Conservation (phyloP, 352 stramenopile species). For the Pythium apleroticum region DNA sequence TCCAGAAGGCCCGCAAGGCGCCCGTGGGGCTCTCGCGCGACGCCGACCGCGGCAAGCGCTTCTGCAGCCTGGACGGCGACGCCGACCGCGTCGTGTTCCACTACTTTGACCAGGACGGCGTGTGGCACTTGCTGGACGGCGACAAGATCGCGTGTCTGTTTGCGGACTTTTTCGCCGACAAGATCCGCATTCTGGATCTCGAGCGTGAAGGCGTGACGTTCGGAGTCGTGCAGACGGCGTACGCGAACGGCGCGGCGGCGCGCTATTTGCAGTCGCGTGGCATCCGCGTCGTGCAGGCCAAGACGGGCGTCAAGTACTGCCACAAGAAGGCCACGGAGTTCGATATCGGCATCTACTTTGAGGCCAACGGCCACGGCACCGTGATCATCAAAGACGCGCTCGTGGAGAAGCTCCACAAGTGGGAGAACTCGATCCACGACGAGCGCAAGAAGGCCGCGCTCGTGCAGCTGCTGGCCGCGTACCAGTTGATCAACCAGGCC, state of each 20-base stretch:
- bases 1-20: conserved; percentile 93
- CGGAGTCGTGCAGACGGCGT: conserved; percentile 98
- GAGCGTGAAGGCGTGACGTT: conserved; percentile 86
- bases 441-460: conserved; percentile 82
- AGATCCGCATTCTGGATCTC: conserved; percentile 78
- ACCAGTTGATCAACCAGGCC: conserved; percentile 95
- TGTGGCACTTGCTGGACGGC: conserved; percentile 93
- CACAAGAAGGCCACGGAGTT: conserved; percentile 94
- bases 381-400: conserved; percentile 94
- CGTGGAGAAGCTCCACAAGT: conserved; percentile 82
- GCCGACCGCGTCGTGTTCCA: conserved; percentile 98
- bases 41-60: conserved; percentile 70
- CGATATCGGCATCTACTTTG: conserved; percentile 99
- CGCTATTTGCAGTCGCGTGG: conserved; percentile 79
- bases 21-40: conserved; percentile 69
- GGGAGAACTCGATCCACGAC: conserved; percentile 70
- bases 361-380: conserved; percentile 99
- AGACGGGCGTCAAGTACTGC: conserved; percentile 98
- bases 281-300: conserved; percentile 88
- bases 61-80: conserved; percentile 97
- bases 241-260: conserved; percentile 96
- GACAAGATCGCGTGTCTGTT: conserved; percentile 98
- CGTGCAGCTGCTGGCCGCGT: conserved; percentile 81
- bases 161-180: conserved; percentile 92
- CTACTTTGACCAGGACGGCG: conserved; percentile 79